Conservation (phyloP, 495 filamentous ascomycete species). For the Pyronema domesticum region DNA sequence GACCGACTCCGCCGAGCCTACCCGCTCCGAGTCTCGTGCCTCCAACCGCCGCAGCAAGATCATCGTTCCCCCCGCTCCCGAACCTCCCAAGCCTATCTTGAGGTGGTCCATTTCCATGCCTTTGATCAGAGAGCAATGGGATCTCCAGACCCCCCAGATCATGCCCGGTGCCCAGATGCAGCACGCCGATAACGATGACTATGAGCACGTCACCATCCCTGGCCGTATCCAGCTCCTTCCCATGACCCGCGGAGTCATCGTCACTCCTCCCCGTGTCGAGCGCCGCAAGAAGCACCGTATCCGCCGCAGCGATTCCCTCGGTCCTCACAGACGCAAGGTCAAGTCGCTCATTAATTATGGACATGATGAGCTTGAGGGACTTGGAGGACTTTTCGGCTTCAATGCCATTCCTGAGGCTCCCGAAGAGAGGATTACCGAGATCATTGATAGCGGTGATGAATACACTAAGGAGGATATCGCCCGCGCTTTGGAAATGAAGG, state of each 20-base stretch:
- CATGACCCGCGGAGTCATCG: constrained; percentile 1
- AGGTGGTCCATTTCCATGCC: not conserved
- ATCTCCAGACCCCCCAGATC: not conserved
- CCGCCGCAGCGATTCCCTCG: not conserved
- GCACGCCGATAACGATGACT: not conserved
- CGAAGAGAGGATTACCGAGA: not conserved
- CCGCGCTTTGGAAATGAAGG: too few relatives aligned
- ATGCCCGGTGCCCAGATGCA: not conserved
- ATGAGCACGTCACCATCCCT: not conserved
- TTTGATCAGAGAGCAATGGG: constrained; percentile 2
- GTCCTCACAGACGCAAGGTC: constrained; percentile 2
- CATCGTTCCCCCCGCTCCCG: not conserved
- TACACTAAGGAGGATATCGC: too few relatives aligned
- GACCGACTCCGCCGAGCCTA: constrained; percentile 1
- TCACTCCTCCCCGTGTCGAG: constrained; percentile 1
- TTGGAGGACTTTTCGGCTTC: not conserved
- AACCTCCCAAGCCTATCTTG: not conserved
- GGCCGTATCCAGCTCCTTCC: not conserved
- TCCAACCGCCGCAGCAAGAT: not conserved
- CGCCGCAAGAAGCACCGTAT: not conserved
- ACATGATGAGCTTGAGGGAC: constrained; percentile 1
- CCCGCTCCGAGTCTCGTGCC: not conserved
- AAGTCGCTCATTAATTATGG: not conserved
- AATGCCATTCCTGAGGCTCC: not conserved
- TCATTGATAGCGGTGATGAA: not conserved